phyloP scores from a whole-genome alignment of 192 early-diverging fungal species.

The Coemansia sp. region DNA sequence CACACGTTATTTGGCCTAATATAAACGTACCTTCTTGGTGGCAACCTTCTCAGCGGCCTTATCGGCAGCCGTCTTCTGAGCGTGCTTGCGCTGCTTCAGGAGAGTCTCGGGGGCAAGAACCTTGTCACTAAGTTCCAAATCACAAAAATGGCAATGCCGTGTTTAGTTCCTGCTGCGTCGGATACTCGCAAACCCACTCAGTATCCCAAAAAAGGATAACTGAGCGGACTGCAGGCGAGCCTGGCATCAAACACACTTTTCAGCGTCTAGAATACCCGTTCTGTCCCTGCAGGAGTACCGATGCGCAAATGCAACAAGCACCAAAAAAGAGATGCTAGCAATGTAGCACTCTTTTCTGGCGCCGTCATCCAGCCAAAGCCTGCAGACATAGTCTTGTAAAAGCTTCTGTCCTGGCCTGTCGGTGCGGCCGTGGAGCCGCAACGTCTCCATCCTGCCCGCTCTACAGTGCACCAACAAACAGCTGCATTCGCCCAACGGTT shows the following conservation, averaged over 20 bases:
- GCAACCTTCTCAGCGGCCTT: slow-evolving; percentile 50
- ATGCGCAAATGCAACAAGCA: slow-evolving; percentile 8
- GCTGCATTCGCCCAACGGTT: slow-evolving; percentile 7
- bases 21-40: slow-evolving; percentile 46
- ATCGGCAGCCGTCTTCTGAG: slow-evolving; percentile 70
- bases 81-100: slow-evolving; percentile 81
- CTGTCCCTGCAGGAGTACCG: slow-evolving; percentile 46
- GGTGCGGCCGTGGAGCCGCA: not conserved
- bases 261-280: slow-evolving; percentile 22
- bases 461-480: not conserved
- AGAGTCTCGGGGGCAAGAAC: slow-evolving; percentile 83
- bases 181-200: slow-evolving; percentile 34
- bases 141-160: not conserved
- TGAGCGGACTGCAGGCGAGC: slow-evolving; percentile 45
- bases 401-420: not conserved
- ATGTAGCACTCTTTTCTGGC: not conserved
- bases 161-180: slow-evolving; percentile 27
- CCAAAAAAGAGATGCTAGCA: not conserved
- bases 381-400: not conserved
- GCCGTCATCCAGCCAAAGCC: not conserved
- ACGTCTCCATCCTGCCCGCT: not conserved
- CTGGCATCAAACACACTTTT: slow-evolving; percentile 21
- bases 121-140: slow-evolving; percentile 54
- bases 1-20: not conserved
- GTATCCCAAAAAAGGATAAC: not conserved